Percentiles rank a stretch among this genome's conserved stretches.
These are phyloP conservation scores for Pseudopyricularia javanii DNA, from an alignment of 2,329 filamentous ascomycete species.

Conservation along the genomic window DNA sequence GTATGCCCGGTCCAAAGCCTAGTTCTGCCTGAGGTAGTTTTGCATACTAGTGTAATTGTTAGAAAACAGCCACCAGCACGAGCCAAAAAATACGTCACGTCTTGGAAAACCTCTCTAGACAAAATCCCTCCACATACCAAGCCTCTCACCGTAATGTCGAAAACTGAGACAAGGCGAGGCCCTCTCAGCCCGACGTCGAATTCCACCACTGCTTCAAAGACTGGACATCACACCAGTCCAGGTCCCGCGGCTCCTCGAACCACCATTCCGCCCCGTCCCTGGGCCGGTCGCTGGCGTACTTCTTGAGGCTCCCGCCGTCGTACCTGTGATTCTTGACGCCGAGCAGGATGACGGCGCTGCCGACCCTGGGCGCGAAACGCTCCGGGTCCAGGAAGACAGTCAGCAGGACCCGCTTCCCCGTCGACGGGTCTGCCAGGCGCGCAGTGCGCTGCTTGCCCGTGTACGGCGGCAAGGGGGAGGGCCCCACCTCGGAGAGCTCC, in stretches of 20 bases:
- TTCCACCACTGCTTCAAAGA: constrained; percentile 34
- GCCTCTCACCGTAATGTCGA: no score
- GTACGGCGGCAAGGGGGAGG: constrained; percentile 34
- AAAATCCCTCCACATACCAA: no score
- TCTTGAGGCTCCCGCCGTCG: constrained; percentile 31
- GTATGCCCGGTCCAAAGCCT: no score
- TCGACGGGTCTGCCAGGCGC: constrained; percentile 37
- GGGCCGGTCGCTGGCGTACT: constrained; percentile 24
- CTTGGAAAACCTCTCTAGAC: no score
- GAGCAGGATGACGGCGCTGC: constrained; percentile 35
- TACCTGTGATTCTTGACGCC: constrained; percentile 47
- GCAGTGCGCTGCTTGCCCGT: constrained; percentile 38
- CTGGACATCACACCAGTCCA: constrained; percentile 37
- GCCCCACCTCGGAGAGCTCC: constrained; percentile 32
- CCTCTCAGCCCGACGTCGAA: background rate
- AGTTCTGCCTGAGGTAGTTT: no score
- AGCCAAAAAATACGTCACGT: no score
- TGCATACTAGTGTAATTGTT: no score
- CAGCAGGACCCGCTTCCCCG: constrained; percentile 36
- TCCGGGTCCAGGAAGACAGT: constrained; percentile 43
- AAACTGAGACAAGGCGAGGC: no score
- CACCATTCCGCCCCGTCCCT: constrained; percentile 28
- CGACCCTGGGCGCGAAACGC: constrained; percentile 33
- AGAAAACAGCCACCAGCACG: no score
- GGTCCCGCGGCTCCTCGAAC: constrained; percentile 31